These are phyloP conservation scores for Spirogloea muscicola DNA, from an alignment of 139 green algal genomes.

Conservation along the genomic window DNA sequence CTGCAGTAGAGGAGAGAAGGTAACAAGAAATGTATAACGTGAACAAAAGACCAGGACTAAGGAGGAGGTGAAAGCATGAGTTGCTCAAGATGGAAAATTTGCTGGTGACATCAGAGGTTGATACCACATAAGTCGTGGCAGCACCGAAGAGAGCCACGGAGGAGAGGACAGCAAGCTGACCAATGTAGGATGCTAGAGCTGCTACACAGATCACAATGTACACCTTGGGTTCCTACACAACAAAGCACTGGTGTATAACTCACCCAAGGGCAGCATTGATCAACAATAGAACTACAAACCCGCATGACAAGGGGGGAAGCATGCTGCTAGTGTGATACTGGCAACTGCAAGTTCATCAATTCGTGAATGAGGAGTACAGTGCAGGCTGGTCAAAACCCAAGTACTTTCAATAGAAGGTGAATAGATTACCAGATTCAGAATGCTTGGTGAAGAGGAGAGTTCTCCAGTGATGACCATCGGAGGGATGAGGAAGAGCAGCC, in stretches of 20 bases:
- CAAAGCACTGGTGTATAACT: too few species aligned
- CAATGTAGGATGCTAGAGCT: constrained; percentile 16
- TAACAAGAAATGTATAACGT: not conserved
- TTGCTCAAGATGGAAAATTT: not conserved
- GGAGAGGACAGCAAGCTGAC: constrained; percentile 25
- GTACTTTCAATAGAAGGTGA: too few species aligned
- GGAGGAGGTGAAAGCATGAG: not conserved
- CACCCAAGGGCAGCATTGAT: too few species aligned
- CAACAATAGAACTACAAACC: too few species aligned
- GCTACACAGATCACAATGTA: constrained; percentile 14
- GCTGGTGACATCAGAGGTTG: not conserved
- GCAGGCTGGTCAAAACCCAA: too few species aligned
- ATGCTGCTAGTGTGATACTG: too few species aligned
- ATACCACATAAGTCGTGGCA: constrained; percentile 26
- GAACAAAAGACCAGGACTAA: not conserved
- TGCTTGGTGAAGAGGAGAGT: not conserved
- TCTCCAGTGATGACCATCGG: constrained; percentile 32
- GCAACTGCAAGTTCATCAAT: too few species aligned
- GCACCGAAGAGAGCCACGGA: constrained; percentile 17
- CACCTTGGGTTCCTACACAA: constrained; percentile 21
- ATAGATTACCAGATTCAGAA: too few species aligned
- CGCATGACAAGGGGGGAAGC: too few species aligned
- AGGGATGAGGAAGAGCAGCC: constrained; percentile 19
- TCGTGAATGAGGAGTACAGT: too few species aligned
- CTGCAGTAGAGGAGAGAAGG: not conserved